Evolutionary conservation across 768 basidiomycete species (phyloP).

Genomic region (Cubamyces sp.): DNA sequence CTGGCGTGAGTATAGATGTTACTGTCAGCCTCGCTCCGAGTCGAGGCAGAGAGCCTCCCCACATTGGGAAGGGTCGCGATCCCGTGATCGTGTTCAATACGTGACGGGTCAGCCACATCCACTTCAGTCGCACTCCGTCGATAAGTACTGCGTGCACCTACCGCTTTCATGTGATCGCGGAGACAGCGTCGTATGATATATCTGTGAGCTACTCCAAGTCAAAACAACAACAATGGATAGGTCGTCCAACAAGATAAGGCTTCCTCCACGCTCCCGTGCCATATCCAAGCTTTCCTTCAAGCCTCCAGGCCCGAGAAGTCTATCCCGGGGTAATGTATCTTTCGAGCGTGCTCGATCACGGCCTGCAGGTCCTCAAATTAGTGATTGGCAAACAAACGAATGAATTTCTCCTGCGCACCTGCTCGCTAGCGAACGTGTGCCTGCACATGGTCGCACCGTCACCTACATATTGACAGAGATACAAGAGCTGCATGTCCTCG

Average conservation of each 20-base stretch:
- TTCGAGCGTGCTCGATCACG: conserved; percentile 2
- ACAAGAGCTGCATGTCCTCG: background rate
- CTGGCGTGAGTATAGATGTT: background rate
- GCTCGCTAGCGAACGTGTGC: background rate
- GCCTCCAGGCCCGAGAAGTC: background rate
- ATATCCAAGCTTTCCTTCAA: too few relatives aligned
- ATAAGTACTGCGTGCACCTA: too few relatives aligned
- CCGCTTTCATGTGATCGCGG: too few relatives aligned
- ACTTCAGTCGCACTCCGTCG: too few relatives aligned
- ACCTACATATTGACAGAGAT: conserved; percentile 3
- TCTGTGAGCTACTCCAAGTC: too few relatives aligned
- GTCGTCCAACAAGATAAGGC: too few relatives aligned
- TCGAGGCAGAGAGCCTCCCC: background rate
- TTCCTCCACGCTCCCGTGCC: too few relatives aligned
- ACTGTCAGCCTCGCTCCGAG: background rate
- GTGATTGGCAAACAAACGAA: too few relatives aligned
- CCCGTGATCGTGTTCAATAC: conserved; percentile 5
- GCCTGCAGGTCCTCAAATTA: background rate
- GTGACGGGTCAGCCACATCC: background rate
- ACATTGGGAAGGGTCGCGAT: background rate
- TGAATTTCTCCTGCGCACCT: background rate
- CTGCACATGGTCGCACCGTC: background rate
- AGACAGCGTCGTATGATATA: too few relatives aligned
- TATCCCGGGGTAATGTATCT: background rate
- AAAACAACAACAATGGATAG: too few relatives aligned